These are phyloP conservation scores for Coemansia sp. DNA, from an alignment of 192 early-diverging fungal genomes.

Conservation along the genomic window DNA sequence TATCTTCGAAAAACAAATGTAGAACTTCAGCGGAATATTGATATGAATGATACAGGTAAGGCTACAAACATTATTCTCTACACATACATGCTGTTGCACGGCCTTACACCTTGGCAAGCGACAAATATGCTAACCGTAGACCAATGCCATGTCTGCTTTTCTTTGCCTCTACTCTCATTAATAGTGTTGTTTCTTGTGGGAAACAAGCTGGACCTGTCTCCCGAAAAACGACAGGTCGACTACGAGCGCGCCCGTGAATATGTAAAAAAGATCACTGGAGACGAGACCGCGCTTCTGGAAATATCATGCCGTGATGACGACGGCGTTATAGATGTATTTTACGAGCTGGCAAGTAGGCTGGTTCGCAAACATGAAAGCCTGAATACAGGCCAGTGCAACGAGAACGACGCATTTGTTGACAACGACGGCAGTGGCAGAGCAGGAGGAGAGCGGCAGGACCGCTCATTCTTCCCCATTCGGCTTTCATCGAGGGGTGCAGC, in stretches of 20 bases:
- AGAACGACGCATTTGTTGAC: constrained; percentile 20
- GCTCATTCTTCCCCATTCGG: constrained; percentile 29
- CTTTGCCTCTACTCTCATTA: neutral
- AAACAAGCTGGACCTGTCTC: constrained; percentile 72
- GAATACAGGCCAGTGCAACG: constrained; percentile 13
- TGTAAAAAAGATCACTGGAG: constrained; percentile 61
- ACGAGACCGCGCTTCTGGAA: constrained; percentile 66
- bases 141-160: neutral
- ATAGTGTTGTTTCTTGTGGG: constrained; percentile 72
- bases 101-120: neutral
- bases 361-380: constrained; percentile 25
- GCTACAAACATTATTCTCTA: neutral
- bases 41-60: constrained; percentile 64
- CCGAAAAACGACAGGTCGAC: constrained; percentile 61
- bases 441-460: constrained; percentile 24
- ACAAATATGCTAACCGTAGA: neutral
- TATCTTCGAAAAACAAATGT: neutral
- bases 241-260: constrained; percentile 64
- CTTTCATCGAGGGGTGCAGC: constrained; percentile 17
- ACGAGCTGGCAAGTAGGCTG: constrained; percentile 45
- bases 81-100: neutral
- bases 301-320: constrained; percentile 75
- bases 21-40: constrained; percentile 68
- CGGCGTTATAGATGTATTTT: constrained; percentile 57
- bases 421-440: constrained; percentile 18